Conservation (phyloP, 345 rosid genomes). For the Passiflora organensis region DNA sequence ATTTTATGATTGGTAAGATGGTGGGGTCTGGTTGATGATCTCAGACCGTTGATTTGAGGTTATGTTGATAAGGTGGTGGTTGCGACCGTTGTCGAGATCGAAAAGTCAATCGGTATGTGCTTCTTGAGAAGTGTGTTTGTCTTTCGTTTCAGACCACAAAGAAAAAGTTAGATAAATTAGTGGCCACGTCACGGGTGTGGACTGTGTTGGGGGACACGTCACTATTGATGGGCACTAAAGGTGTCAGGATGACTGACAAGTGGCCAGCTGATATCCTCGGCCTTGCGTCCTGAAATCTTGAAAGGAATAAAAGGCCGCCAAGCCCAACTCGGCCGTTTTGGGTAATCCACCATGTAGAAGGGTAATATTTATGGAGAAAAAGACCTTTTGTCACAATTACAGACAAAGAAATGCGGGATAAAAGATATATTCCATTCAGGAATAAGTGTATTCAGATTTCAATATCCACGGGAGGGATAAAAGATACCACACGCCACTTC, state of each 20-base stretch:
- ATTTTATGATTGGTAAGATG: neutral
- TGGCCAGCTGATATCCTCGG: neutral
- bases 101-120: constrained; percentile 11
- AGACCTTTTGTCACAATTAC: too few species aligned
- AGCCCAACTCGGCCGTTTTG: too few species aligned
- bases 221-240: neutral
- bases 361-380: too few species aligned
- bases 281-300: neutral
- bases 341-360: too few species aligned
- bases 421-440: too few species aligned
- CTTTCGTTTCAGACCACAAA: neutral
- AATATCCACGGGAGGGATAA: too few species aligned
- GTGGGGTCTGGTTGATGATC: neutral
- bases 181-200: constrained; percentile 4
- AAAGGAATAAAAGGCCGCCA: neutral
- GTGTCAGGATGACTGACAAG: constrained; percentile 5
- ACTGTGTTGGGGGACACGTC: neutral
- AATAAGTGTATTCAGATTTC: too few species aligned
- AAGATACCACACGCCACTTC: too few species aligned
- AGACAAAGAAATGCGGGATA: too few species aligned
- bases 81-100: constrained; percentile 1
- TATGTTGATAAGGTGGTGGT: neutral
- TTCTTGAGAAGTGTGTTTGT: neutral
- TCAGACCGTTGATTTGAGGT: neutral
- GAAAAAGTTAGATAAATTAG: neutral